Percentiles rank a stretch among this genome's conserved stretches.
These are phyloP conservation scores for Cardamine occulta DNA, from an alignment of 345 rosid species.

Conservation along the genomic window DNA sequence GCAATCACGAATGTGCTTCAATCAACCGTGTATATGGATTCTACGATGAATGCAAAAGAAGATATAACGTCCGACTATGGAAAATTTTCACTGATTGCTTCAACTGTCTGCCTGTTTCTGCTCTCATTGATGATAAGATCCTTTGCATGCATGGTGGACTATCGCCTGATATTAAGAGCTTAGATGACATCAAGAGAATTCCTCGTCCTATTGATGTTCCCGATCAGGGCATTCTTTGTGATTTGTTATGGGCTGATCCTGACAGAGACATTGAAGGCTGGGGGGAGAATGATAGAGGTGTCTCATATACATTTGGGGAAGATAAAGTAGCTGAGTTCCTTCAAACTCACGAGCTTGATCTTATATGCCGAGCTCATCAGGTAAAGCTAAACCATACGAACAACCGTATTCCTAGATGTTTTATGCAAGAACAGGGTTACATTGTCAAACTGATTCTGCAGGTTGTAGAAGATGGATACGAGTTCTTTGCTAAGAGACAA, in stretches of 20 bases:
- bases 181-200: conserved; percentile 69
- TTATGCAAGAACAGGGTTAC: too few relatives aligned
- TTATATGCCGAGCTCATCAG: conserved; percentile 89
- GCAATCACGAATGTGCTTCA: conserved; percentile 78
- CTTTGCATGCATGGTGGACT: conserved; percentile 93
- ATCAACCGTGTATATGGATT: conserved; percentile 77
- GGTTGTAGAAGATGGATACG: conserved; percentile 94
- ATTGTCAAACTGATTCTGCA: conserved; percentile 24
- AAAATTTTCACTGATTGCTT: conserved; percentile 66
- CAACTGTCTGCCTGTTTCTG: conserved; percentile 72
- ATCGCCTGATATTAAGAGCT: conserved; percentile 69
- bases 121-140: conserved; percentile 79
- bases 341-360: conserved; percentile 74
- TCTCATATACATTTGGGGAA: conserved; percentile 68
- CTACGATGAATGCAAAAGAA: conserved; percentile 77
- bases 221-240: conserved; percentile 83
- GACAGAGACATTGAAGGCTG: conserved; percentile 70
- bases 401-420: not conserved
- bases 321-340: conserved; percentile 76
- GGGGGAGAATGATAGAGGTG: conserved; percentile 93
- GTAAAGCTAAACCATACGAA: conserved; percentile 34
- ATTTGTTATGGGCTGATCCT: conserved; percentile 92
- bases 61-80: conserved; percentile 81
- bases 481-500: conserved; percentile 78
- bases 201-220: conserved; percentile 80